A percentile compares a stretch with the other conserved stretches of the same genome.
These are phyloP conservation scores for Luffa aegyptiaca DNA, from an alignment of 306 rosid genomes.

Conservation along the genomic window DNA sequence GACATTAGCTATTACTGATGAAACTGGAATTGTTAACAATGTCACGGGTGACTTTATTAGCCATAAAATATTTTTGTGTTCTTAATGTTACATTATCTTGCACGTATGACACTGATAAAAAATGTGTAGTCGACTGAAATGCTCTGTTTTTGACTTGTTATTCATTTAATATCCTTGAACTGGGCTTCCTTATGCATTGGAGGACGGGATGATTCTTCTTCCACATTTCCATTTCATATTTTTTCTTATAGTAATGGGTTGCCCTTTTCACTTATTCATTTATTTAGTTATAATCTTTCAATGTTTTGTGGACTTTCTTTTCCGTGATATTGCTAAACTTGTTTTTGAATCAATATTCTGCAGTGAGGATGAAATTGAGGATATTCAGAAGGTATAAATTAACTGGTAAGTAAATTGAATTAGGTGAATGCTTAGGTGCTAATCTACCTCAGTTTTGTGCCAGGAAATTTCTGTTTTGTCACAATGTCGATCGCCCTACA, in stretches of 20 bases:
- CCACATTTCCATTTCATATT: neutral
- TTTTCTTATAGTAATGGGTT: neutral
- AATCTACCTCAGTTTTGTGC: constrained; percentile 37
- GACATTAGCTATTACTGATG: neutral
- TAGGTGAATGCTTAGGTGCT: constrained; percentile 12
- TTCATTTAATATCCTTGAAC: neutral
- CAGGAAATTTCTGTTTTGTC: constrained; percentile 99
- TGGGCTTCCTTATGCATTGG: neutral
- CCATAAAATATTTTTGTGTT: neutral
- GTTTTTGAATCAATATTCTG: constrained; percentile 17
- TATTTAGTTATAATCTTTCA: neutral
- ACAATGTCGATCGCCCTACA: constrained; percentile 92
- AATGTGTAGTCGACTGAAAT: neutral
- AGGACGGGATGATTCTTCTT: neutral
- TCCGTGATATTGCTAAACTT: constrained; percentile 17
- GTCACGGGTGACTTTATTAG: neutral
- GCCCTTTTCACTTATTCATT: neutral
- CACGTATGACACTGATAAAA: neutral
- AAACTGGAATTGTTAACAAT: neutral
- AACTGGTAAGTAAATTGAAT: constrained; percentile 10
- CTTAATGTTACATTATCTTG: neutral
- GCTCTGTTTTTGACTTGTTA: neutral
- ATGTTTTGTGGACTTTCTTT: constrained; percentile 10
- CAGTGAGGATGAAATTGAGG: constrained; percentile 99
- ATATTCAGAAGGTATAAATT: constrained; percentile 80